Evolutionary conservation across 2,329 filamentous ascomycete genomes (phyloP), one percentile per base, ranked within the genome.

Genomic region (Lecanicillium sp.): DNA sequence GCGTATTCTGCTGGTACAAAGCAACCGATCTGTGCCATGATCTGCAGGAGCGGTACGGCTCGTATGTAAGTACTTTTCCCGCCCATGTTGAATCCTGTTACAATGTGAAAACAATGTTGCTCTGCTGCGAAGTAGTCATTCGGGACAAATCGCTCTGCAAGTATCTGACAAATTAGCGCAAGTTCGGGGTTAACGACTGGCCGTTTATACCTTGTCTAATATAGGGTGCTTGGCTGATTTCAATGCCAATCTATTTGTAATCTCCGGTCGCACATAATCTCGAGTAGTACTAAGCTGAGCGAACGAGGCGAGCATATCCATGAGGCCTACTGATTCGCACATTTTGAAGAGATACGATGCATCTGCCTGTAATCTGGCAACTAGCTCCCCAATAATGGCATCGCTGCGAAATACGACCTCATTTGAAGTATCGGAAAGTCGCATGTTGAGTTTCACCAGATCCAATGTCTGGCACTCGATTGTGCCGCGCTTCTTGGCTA

Each of bases 41-140:
- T 82, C 37, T 86, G 81, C 60, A 94, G 80, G 26, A 98, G 70
- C 0, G 91, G 87, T 20, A 95, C 74, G 2, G 86, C 84, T 42
- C 89, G 82, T 53, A 97, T 95, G 60, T 96, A 97, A 0, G 90
- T 98, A 54, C 87, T 95, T 64, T 97, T 98, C 1, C 90, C 93
- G 57, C 89, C 95, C 93, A 98, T 98, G 58, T 98, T 98, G 63
- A 88, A 94, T 3, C 93, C 91, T 0, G 91, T 97, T 53, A 98
- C 84, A 52, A 97, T 86, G 55, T 97, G 90, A 58, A 96, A 95
- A 2, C 90, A 81, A 29, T 83, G 82, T 51, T 91, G 83, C 27
- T 85, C 77, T 0, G 84, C 86, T 3, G 88, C 85, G 58, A 90
- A 97, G 23, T 90, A 87, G 59, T 97, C 90, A 54, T 97, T 97